These are phyloP conservation scores for Alternaria triticimaculans DNA, from an alignment of 2,329 filamentous ascomycete species.

Conservation along the genomic window DNA sequence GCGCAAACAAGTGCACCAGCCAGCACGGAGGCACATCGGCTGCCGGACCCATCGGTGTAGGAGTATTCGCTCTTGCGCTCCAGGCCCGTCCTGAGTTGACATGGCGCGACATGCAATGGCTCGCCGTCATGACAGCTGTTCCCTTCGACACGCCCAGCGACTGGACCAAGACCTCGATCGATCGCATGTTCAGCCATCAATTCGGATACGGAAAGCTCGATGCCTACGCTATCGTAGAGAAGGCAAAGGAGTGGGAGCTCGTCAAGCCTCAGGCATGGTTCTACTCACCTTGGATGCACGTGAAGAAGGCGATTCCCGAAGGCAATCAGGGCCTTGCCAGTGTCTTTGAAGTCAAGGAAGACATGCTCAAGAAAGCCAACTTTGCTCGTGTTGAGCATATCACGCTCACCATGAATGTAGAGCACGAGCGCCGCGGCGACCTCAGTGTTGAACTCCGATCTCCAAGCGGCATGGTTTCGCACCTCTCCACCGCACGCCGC, in stretches of 20 bases:
- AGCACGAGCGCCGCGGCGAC: constrained; percentile 86
- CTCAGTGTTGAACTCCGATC: constrained; percentile 90
- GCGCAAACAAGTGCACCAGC: constrained; percentile 76
- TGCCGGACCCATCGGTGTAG: constrained; percentile 89
- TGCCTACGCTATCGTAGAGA: constrained; percentile 81
- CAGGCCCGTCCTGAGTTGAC: constrained; percentile 83
- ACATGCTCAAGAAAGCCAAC: constrained; percentile 83
- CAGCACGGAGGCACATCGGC: constrained; percentile 95
- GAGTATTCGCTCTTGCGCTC: constrained; percentile 87
- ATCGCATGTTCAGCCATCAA: constrained; percentile 89
- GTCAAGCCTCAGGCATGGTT: constrained; percentile 97
- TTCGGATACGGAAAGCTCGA: constrained; percentile 97
- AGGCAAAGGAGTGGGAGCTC: constrained; percentile 81
- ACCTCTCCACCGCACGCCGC: constrained; percentile 78
- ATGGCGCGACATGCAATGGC: constrained; percentile 94
- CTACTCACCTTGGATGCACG: constrained; percentile 91
- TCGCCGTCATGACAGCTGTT: constrained; percentile 83
- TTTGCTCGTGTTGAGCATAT: constrained; percentile 90
- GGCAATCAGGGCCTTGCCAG: constrained; percentile 80
- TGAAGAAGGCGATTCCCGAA: constrained; percentile 84
- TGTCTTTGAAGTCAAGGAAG: constrained; percentile 79
- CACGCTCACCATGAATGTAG: constrained; percentile 95
- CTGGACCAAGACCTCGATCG: constrained; percentile 82
- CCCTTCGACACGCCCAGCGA: constrained; percentile 78
- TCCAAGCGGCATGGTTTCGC: constrained; percentile 79